These are phyloP conservation scores for Micractinium conductrix DNA, from an alignment of 139 green algal genomes.

Conservation along the genomic window DNA sequence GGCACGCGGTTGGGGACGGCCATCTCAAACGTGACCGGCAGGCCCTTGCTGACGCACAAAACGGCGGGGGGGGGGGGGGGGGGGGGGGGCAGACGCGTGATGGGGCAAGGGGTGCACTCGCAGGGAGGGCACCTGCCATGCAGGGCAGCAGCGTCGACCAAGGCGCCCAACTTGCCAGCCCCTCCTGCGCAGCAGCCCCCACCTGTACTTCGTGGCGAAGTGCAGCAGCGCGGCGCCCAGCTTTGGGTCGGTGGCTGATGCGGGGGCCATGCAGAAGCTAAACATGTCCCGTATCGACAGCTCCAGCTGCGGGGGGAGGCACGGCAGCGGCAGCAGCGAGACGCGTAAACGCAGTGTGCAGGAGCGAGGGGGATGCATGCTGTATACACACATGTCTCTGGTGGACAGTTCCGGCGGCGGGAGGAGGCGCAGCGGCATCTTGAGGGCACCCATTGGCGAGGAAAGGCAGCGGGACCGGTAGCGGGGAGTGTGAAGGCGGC, in stretches of 20 bases:
- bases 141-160: too few relatives aligned
- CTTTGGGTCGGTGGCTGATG: conserved; percentile 38
- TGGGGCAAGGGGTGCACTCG: too few relatives aligned
- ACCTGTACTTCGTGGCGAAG: conserved; percentile 51
- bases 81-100: background rate
- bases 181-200: background rate
- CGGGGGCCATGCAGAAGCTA: conserved; percentile 56
- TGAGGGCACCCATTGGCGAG: too few relatives aligned
- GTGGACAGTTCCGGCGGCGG: too few relatives aligned
- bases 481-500: too few relatives aligned
- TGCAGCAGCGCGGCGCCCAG: conserved; percentile 46
- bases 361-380: too few relatives aligned
- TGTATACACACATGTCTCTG: too few relatives aligned
- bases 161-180: too few relatives aligned
- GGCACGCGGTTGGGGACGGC: conserved; percentile 25
- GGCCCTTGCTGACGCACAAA: conserved; percentile 13
- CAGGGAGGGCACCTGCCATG: too few relatives aligned
- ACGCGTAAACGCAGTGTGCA: too few relatives aligned
- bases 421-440: too few relatives aligned
- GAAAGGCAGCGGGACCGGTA: too few relatives aligned
- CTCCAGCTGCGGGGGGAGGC: conserved; percentile 22
- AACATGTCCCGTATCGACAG: conserved; percentile 58
- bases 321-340: background rate
- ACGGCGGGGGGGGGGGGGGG: background rate
- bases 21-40: conserved; percentile 36